These are phyloP conservation scores for Fusarium veterinarium DNA, from an alignment of 2,329 filamentous ascomycete genomes.

Conservation along the genomic window DNA sequence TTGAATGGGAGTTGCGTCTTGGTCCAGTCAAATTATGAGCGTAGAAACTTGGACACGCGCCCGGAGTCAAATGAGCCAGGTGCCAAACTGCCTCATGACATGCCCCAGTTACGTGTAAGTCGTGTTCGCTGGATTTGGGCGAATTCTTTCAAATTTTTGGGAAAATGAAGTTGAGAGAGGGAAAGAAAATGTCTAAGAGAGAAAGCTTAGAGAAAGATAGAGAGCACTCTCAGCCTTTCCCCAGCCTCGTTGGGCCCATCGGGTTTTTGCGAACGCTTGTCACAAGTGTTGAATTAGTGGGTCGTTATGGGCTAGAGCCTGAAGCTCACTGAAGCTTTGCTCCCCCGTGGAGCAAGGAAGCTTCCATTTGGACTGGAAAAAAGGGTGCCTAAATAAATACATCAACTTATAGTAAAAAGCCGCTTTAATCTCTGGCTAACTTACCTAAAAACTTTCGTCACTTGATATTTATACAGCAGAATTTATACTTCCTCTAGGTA, in stretches of 20 bases:
- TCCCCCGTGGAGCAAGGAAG: neutral
- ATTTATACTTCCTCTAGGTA: neutral
- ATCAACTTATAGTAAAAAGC: neutral
- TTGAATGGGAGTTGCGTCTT: neutral
- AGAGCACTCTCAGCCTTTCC: conserved; percentile 39
- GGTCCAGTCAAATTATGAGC: neutral
- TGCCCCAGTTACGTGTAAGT: neutral
- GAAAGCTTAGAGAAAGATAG: conserved; percentile 6
- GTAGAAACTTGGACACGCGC: conserved; percentile 15
- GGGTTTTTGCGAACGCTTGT: conserved; percentile 19
- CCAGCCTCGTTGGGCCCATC: conserved; percentile 40
- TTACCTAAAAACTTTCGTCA: neutral
- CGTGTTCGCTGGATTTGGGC: neutral
- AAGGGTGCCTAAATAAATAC: neutral
- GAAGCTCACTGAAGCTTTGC: conserved; percentile 9
- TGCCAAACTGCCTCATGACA: conserved; percentile 39
- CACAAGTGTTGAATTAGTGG: conserved; percentile 7
- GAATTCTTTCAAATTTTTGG: neutral
- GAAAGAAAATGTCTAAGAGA: neutral
- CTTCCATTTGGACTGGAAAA: neutral
- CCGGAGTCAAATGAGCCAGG: conserved; percentile 22
- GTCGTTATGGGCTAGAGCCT: conserved; percentile 13
- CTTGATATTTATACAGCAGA: no score
- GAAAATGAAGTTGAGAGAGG: conserved; percentile 1
- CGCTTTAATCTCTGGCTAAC: neutral